Evolutionary conservation across 2,329 filamentous ascomycete species (phyloP), one percentile per base, ranked within the genome.

Genomic region (Sarocladium strictum): DNA sequence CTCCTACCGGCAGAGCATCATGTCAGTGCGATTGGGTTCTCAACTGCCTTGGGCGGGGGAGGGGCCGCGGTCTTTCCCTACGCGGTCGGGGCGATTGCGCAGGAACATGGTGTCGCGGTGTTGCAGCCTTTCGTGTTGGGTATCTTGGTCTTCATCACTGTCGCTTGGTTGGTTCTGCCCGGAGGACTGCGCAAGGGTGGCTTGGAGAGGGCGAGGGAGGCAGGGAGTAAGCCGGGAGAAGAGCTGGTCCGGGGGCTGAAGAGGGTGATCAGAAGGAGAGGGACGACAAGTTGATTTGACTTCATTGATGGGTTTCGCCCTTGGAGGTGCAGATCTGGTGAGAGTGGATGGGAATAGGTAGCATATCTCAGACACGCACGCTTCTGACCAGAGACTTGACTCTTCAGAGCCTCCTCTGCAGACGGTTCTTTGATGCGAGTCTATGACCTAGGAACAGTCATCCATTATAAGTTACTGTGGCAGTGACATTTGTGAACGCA

Each of bases 1-100:
- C 73, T 72, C 2, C 75, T 94, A 2, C 89, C 89, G 0, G 77
- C 78, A 41, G 79, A 89, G 56, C 70, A 91, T n/a, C 89, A 94
- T 63, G 87, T 93, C 29, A 81, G 79, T 21, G 81, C 85, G 0
- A 89, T 94, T 59, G 89, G 89, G 0, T 93, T 94, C 60, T 85
- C 85, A 1, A 83, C 87, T 1, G 87, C 89, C 0, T 84, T 92
- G 66, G 90, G 89, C 0, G 85, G 87, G 0, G 79, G 78, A 23
- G 89, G 90, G 1, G 87, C 85, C 0, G 85, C 87, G 0, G 64
- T 84, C n/a, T 60, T 89, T 70, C 75, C 86, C 56, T 73, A 89
- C 73, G 78, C 80, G 0, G 83, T 87, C 0, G 86, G 86, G 4
- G 83, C 83, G 1, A 78, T 89, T 61, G 85, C 86, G 2, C 74